Base-by-base conservation (phyloP, 495 filamentous ascomycete species). In the Penicillium atrosanguineum region DNA sequence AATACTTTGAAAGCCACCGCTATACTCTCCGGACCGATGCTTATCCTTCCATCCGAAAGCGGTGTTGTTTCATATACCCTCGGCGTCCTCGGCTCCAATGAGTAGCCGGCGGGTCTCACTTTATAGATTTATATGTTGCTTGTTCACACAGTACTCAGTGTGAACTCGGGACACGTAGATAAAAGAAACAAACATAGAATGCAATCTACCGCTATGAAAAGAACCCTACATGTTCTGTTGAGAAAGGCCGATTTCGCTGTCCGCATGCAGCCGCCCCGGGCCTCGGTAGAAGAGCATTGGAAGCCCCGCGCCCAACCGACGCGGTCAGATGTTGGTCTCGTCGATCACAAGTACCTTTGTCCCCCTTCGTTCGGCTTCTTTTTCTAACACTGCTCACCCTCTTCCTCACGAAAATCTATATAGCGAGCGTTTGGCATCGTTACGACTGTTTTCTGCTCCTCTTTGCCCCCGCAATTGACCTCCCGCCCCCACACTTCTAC, bases 281-380 rank as follows among this genome's bases (percentile, higher is more conserved):
- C 65, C 65, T 69, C 65, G 65, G 65, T 64, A 42, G 53, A 56
- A 43, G 7, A 11, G n/a, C 2, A 3, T 15, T 31, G 16, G 45
- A 46, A 44, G 28, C 64, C 55, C 70, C 70, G 70, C 69, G 67
- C 62, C 57, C 67, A 73, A 69, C 69, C 70, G 70, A 57, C 26
- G 38, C 26, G 41, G 50, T 39, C 31, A 46, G 49, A 48, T 48
- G 44, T 39, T 45, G 41, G 20, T 41, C 11, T 25, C 29, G 56
- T 29, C 53, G 53, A 65, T 60, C 60, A 53, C 54, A 52, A 39
- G 34, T 46, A 40, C 38, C 36, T 29, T 57, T 36, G 50, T 40
- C 43, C 34, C 54, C 26, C 46, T 21, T 41, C 31, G 26, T 49
- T 41, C 42, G 50, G 39, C 57, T 18, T 55, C 25, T 48, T 44